A percentile compares a stretch with the other conserved stretches of the same genome.
Conservation (phyloP, 768 basidiomycete species). For the Trametes cingulata region DNA sequence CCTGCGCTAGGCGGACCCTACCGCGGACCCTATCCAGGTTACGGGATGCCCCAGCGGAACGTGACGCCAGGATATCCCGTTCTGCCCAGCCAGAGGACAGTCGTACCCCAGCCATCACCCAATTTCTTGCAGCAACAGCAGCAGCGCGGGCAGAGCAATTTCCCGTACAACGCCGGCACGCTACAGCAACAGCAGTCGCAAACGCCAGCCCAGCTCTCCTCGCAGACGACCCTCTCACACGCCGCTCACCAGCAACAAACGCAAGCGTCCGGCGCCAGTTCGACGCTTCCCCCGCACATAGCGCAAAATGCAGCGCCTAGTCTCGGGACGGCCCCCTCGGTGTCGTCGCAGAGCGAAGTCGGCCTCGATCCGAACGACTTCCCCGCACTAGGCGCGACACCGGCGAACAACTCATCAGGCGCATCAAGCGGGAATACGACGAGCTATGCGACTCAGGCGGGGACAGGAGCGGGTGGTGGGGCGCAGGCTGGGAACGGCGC, state of each 20-base stretch:
- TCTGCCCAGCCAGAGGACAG: slow-evolving; percentile 62
- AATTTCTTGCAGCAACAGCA: slow-evolving; percentile 67
- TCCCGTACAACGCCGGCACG: slow-evolving; percentile 64
- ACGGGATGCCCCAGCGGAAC: slow-evolving; percentile 62
- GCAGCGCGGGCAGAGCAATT: slow-evolving; percentile 64
- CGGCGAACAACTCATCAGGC: slow-evolving; percentile 44
- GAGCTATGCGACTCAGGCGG: slow-evolving; percentile 84
- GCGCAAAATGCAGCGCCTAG: slow-evolving; percentile 47
- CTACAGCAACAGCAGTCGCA: slow-evolving; percentile 52
- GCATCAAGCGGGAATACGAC: slow-evolving; percentile 46
- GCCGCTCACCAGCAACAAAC: slow-evolving; percentile 44
- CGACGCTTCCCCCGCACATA: slow-evolving; percentile 57
- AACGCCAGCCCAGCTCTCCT: slow-evolving; percentile 29
- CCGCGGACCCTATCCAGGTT: slow-evolving; percentile 53
- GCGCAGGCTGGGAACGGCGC: slow-evolving; percentile 37
- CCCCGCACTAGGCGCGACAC: slow-evolving; percentile 76
- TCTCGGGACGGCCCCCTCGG: slow-evolving; percentile 54
- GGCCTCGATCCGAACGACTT: slow-evolving; percentile 86
- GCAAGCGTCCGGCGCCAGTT: slow-evolving; percentile 49
- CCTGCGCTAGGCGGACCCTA: slow-evolving; percentile 64
- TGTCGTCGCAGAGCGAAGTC: slow-evolving; percentile 70
- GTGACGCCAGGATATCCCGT: slow-evolving; percentile 56
- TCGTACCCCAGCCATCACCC: slow-evolving; percentile 60
- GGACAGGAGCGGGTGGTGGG: slow-evolving; percentile 49
- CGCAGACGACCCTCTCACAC: slow-evolving; percentile 30